phyloP scores from a whole-genome alignment of 176 grass and related monocot species.

The Chrysopogon serrulatus region DNA sequence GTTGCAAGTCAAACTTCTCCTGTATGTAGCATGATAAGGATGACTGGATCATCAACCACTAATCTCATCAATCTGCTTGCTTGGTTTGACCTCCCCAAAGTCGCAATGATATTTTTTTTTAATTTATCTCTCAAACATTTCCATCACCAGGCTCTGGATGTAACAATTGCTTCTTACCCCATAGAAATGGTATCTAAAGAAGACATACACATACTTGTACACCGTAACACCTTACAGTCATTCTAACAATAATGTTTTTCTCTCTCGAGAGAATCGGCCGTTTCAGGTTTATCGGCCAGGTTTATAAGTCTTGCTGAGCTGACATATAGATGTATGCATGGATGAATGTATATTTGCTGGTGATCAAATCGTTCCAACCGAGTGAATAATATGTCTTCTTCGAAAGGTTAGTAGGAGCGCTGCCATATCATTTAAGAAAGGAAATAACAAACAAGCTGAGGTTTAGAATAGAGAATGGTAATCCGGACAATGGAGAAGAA shows the following conservation, averaged over 20 bases:
- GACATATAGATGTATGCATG: no score
- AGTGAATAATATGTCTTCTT: neutral
- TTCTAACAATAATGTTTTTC: no score
- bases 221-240: no score
- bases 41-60: neutral
- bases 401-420: no score
- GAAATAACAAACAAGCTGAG: no score
- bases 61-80: neutral
- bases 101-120: neutral
- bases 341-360: neutral
- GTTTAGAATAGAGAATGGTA: neutral
- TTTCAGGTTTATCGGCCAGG: no score
- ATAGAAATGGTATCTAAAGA: neutral
- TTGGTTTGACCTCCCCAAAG: neutral
- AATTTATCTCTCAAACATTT: neutral
- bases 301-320: no score
- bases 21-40: neutral
- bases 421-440: no score
- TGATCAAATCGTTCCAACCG: neutral
- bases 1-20: neutral
- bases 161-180: neutral
- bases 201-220: neutral
- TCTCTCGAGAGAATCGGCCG: no score
- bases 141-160: neutral
- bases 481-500: neutral